Percentiles rank a stretch among this genome's conserved stretches.
phyloP scores from a whole-genome alignment of 345 rosid species.

The Excoecaria cochinchinensis region DNA sequence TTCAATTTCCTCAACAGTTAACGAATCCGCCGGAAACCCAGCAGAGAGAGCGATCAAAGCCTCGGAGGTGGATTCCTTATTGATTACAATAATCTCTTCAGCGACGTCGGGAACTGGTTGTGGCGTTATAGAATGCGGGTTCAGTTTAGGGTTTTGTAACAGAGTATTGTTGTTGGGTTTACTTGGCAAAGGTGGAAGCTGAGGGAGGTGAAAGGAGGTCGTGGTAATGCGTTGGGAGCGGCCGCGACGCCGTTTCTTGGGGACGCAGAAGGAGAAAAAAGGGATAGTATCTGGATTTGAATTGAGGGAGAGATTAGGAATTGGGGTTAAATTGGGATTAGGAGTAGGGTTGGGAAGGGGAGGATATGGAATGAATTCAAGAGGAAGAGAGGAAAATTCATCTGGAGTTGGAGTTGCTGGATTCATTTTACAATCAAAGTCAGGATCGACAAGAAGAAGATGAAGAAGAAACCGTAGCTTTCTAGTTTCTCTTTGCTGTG shows the following conservation, averaged over 20 bases:
- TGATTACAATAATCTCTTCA: slow-evolving; percentile 90
- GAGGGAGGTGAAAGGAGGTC: slow-evolving; percentile 41
- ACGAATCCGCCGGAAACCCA: slow-evolving; percentile 91
- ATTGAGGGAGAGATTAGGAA: slow-evolving; percentile 21
- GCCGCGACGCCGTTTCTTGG: slow-evolving; percentile 86
- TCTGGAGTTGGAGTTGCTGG: slow-evolving; percentile 37
- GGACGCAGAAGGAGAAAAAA: slow-evolving; percentile 60
- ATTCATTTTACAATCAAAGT: slow-evolving; percentile 31
- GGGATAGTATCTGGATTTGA: slow-evolving; percentile 23
- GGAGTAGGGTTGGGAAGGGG: slow-evolving; percentile 32
- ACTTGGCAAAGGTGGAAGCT: slow-evolving; percentile 20
- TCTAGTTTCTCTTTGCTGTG: too few relatives aligned
- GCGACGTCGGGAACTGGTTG: slow-evolving; percentile 40
- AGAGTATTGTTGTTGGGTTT: not conserved
- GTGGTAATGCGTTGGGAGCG: slow-evolving; percentile 63
- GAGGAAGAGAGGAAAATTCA: slow-evolving; percentile 40
- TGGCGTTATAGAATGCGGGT: slow-evolving; percentile 24
- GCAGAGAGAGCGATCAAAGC: slow-evolving; percentile 85
- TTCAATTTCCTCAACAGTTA: slow-evolving; percentile 88
- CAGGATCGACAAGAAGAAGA: too few relatives aligned
- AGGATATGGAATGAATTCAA: slow-evolving; percentile 39
- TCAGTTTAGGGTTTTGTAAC: slow-evolving; percentile 20
- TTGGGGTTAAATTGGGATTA: slow-evolving; percentile 19
- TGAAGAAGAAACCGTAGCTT: too few relatives aligned
- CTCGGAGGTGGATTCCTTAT: slow-evolving; percentile 84